Evolutionary conservation across 441 rosid genomes (phyloP).

Genomic region (Pelargonium hybrid): DNA sequence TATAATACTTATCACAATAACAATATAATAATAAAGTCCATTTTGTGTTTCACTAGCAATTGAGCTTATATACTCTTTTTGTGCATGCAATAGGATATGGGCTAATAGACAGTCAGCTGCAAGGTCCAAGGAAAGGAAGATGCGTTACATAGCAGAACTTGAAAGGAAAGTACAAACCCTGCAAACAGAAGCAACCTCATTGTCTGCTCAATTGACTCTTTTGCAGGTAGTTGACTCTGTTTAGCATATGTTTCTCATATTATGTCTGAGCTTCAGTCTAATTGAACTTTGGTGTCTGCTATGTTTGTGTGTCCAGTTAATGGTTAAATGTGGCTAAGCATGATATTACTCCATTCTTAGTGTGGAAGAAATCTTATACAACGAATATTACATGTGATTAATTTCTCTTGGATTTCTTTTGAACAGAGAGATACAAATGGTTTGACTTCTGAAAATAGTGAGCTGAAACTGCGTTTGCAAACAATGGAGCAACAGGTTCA

Average conservation of each 20-base stretch:
- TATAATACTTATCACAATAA: too few relatives aligned
- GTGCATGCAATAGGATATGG: constrained; percentile 58
- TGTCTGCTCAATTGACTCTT: constrained; percentile 86
- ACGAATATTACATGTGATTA: neutral
- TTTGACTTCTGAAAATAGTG: constrained; percentile 77
- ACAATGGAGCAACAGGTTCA: constrained; percentile 96
- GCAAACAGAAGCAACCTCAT: constrained; percentile 91
- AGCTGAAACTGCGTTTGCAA: constrained; percentile 85
- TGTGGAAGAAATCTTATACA: neutral
- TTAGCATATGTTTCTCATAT: neutral
- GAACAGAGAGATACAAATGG: constrained; percentile 93
- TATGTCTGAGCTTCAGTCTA: neutral
- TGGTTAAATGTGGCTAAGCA: neutral
- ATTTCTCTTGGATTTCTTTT: constrained; percentile 15
- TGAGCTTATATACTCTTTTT: constrained; percentile 10
- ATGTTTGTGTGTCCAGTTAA: neutral
- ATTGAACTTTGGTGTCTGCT: neutral
- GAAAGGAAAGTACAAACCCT: constrained; percentile 94
- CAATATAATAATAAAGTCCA: neutral
- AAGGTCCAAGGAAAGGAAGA: constrained; percentile 96
- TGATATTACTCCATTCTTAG: neutral
- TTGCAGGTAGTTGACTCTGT: constrained; percentile 48
- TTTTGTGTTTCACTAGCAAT: neutral
- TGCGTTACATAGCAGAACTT: constrained; percentile 92
- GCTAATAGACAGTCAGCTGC: constrained; percentile 99